Evolutionary conservation across 805 yeast genomes (phyloP), one percentile per base, ranked within the genome.

Genomic region (Metschnikowia continentalis): DNA sequence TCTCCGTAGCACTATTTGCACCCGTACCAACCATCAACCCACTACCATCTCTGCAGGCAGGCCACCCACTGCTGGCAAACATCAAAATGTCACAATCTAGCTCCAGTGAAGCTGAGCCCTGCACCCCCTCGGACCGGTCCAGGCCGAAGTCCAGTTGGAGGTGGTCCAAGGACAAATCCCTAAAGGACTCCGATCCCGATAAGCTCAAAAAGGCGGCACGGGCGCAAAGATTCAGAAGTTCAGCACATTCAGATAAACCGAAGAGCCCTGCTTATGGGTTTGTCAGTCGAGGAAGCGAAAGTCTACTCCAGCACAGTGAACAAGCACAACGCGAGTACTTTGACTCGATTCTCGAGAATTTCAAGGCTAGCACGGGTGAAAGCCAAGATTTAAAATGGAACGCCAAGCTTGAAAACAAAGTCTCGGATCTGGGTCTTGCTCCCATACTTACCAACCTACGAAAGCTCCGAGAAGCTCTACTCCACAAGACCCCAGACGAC

Each of bases 241-340:
- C 22, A 14, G 26, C n/a, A 5, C 45, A 32, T 23, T 6, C 7
- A 2, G 33, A 23, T 4, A 22, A 33, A 6, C 20, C 20, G 13
- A 11, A 20, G 5, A 13, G 23, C 3, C 19, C 14, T 7, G 20
- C 20, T 6, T 80, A 74, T 54, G 87, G 88, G 0, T 67, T 81
- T 46, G 64, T 83, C 6, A 84, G 88, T 54, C 67, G 89, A 50
- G 88, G 88, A 0, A 83, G 78, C 41, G 83, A 78, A 49, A 61
- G 61, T 47, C 61, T 78, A 37, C 68, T 84, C 39, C 82, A 77
- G 57, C 59, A 65, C 3, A 76, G 77, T 57, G 69, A 69, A 3
- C 46, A 50, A 4, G 78, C 75, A 8, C 67, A 88, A 56, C 60
- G 56, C 5, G 63, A 62, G 30, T 74, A 71, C 47, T 78, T 77